Conservation (phyloP, 176 grass and related monocot species). For the Carex kokanica region DNA sequence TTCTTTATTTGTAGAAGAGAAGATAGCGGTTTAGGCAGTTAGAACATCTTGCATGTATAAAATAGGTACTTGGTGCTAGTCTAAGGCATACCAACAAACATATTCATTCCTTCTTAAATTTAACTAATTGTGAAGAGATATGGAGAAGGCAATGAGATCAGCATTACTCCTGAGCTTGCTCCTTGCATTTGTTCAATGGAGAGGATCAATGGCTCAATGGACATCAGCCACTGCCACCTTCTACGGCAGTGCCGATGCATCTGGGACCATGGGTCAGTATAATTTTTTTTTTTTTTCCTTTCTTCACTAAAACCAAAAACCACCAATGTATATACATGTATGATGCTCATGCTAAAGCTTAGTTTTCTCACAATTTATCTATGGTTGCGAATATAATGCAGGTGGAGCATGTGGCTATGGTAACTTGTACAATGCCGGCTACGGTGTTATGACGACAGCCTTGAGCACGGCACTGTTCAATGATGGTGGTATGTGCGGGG, state of each 20-base stretch:
- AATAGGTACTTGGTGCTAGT: not conserved
- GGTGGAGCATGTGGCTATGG: conserved; percentile 62
- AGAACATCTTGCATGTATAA: not conserved
- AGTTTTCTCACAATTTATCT: not conserved
- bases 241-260: conserved; percentile 51
- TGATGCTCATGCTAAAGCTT: not conserved
- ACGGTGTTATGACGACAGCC: conserved; percentile 57
- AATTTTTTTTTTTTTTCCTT: not conserved
- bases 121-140: not conserved
- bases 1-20: not conserved
- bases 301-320: not conserved
- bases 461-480: conserved; percentile 72
- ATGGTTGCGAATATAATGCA: not conserved
- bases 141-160: conserved; percentile 9
- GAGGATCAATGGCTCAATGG: conserved; percentile 28
- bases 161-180: conserved; percentile 1
- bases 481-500: conserved; percentile 48
- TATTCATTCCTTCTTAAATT: not conserved
- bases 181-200: conserved; percentile 10
- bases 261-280: conserved; percentile 48
- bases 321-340: not conserved
- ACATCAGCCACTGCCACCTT: conserved; percentile 44
- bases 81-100: conserved; percentile 19
- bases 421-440: conserved; percentile 47
- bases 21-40: conserved; percentile 12